phyloP scores from a whole-genome alignment of 257 asterid genomes.

The Solanum pimpinellifolium region DNA sequence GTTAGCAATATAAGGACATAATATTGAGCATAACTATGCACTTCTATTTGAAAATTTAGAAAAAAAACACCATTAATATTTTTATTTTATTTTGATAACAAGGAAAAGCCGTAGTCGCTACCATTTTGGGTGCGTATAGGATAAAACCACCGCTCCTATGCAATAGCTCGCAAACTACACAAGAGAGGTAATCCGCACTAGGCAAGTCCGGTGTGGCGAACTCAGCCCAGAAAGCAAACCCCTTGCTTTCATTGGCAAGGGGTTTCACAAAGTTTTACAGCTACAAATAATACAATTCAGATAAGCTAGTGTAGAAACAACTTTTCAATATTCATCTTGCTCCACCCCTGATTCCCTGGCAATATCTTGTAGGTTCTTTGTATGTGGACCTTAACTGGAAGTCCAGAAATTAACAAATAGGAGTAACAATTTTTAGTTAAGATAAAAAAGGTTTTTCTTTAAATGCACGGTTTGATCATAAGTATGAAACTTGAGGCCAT shows the following conservation, averaged over 20 bases:
- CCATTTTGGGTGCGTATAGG: too few species aligned
- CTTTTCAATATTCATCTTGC: background rate
- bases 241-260: too few species aligned
- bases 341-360: background rate
- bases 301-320: background rate
- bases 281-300: background rate
- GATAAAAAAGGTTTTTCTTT: background rate
- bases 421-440: background rate
- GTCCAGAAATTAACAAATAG: background rate
- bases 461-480: background rate
- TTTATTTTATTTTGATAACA: too few species aligned
- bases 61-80: background rate
- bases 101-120: too few species aligned
- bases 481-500: background rate
- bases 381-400: background rate
- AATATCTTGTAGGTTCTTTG: background rate
- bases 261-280: slow-evolving; percentile 4
- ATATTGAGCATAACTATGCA: background rate
- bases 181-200: too few species aligned
- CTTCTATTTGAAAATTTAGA: background rate
- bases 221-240: too few species aligned
- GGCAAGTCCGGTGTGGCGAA: too few species aligned
- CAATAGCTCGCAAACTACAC: too few species aligned
- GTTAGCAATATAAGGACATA: background rate
- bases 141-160: too few species aligned